phyloP scores from a whole-genome alignment of 179 eudicot genomes.

The Kewa caespitosa region DNA sequence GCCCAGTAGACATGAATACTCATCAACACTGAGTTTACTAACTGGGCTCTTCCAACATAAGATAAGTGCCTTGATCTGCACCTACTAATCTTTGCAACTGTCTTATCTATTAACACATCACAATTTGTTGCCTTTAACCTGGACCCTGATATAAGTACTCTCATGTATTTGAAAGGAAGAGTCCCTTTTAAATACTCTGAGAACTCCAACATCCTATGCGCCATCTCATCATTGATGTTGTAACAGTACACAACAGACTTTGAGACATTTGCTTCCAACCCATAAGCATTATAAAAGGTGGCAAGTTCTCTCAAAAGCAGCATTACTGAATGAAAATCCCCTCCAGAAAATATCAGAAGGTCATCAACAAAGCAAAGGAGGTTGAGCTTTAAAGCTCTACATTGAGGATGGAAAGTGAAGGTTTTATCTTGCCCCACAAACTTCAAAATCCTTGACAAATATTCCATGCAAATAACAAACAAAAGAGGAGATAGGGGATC shows the following conservation, averaged over 20 bases:
- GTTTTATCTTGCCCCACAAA: not conserved
- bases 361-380: not conserved
- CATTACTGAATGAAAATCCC: not conserved
- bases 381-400: not conserved
- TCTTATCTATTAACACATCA: not conserved
- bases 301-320: too few relatives aligned
- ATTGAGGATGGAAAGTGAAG: not conserved
- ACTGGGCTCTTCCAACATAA: not conserved
- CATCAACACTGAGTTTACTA: not conserved
- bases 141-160: not conserved
- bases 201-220: not conserved
- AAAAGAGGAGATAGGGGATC: not conserved
- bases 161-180: not conserved
- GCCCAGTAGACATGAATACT: not conserved
- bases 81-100: not conserved
- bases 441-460: not conserved
- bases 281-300: not conserved
- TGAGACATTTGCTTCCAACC: not conserved
- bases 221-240: not conserved
- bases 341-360: not conserved
- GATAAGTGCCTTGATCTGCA: not conserved
- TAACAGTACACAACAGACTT: not conserved
- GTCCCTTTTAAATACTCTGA: not conserved
- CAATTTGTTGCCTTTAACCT: not conserved
- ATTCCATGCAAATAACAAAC: not conserved